A percentile compares a stretch with the other conserved stretches of the same genome.
phyloP scores from a whole-genome alignment of 345 rosid species.

The Geranium rotundifolium region DNA sequence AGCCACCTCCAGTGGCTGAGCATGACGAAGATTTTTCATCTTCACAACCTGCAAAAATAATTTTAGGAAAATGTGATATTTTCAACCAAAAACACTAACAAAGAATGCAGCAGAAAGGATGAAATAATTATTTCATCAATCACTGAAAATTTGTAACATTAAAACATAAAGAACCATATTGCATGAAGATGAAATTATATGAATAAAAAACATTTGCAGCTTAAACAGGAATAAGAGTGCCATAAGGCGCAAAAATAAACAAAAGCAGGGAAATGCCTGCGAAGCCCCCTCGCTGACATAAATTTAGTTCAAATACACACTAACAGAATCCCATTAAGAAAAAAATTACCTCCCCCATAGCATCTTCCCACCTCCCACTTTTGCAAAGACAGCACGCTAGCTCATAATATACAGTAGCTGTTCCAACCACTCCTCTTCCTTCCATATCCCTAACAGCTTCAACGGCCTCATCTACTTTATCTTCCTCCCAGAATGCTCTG shows the following conservation, averaged over 20 bases:
- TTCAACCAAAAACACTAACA: no score
- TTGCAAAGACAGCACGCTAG: slow-evolving; percentile 83
- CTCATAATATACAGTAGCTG: slow-evolving; percentile 71
- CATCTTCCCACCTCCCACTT: slow-evolving; percentile 75
- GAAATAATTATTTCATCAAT: no score
- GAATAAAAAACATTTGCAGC: no score
- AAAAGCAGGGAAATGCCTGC: no score
- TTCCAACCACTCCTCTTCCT: slow-evolving; percentile 75
- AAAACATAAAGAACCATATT: not conserved
- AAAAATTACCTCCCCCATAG: slow-evolving; percentile 53
- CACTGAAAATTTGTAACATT: no score
- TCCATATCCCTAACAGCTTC: slow-evolving; percentile 85
- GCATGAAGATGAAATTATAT: not conserved
- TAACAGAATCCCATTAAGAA: not conserved
- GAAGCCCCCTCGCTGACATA: no score
- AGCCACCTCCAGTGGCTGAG: slow-evolving; percentile 63
- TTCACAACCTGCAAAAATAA: slow-evolving; percentile 46
- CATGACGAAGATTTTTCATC: slow-evolving; percentile 44
- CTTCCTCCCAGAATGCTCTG: slow-evolving; percentile 74
- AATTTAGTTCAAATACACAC: no score
- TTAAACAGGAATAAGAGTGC: no score
- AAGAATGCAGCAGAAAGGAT: no score
- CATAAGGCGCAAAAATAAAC: no score
- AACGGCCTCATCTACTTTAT: slow-evolving; percentile 62
- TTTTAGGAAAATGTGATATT: not conserved